These are phyloP conservation scores for Peronospora tabacina DNA, from an alignment of 352 stramenopile genomes.

Conservation along the genomic window DNA sequence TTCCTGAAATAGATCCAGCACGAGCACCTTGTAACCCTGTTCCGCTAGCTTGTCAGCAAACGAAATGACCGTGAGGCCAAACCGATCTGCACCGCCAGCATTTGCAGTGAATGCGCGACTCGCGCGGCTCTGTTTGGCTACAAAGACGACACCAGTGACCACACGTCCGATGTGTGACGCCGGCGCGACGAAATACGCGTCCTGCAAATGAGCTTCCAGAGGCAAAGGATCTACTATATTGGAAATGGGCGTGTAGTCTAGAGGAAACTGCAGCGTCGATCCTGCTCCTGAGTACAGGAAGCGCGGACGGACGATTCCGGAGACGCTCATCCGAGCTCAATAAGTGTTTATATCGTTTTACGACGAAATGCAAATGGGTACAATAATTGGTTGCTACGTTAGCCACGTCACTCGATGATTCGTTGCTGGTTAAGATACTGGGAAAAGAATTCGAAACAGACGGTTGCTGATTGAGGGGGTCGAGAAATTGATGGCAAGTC, in stretches of 20 bases:
- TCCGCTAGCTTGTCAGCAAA: conserved; percentile 85
- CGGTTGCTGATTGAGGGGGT: conserved; percentile 26
- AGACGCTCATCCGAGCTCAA: conserved; percentile 23
- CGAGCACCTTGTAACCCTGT: conserved; percentile 84
- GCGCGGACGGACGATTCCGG: conserved; percentile 31
- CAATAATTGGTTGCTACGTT: too few species aligned
- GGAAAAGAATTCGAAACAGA: neutral
- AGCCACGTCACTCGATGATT: conserved; percentile 9
- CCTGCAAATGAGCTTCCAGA: conserved; percentile 15
- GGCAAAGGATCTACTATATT: neutral
- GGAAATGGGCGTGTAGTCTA: conserved; percentile 18
- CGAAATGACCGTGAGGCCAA: conserved; percentile 50
- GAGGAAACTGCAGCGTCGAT: conserved; percentile 37
- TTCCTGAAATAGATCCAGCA: conserved; percentile 46
- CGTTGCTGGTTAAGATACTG: conserved; percentile 31
- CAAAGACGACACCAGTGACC: conserved; percentile 74
- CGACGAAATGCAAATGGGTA: too few species aligned
- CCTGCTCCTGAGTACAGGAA: conserved; percentile 47
- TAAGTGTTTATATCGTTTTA: too few species aligned
- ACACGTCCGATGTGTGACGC: conserved; percentile 74
- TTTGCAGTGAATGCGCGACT: conserved; percentile 26
- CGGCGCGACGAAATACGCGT: conserved; percentile 66
- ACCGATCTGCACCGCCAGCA: conserved; percentile 22
- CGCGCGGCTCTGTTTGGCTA: conserved; percentile 36
- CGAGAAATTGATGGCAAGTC: conserved; percentile 10